These are phyloP conservation scores for Xylaria multiplex DNA, from an alignment of 2,329 filamentous ascomycete genomes.

Conservation along the genomic window DNA sequence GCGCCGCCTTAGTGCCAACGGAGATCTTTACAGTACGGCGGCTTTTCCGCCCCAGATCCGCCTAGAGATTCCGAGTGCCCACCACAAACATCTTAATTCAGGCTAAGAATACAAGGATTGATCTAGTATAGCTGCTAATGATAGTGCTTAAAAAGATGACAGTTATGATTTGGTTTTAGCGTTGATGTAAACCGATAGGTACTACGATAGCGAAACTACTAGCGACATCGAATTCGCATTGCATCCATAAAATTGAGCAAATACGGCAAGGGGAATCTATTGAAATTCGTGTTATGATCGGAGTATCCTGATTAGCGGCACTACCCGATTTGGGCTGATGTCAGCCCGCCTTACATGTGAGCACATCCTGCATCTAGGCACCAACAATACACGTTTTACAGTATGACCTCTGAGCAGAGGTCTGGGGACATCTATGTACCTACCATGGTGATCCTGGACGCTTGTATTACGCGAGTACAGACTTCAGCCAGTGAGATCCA, in stretches of 20 bases:
- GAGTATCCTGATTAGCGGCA: not conserved
- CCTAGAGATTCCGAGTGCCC: too few species aligned
- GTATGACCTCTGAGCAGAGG: not conserved
- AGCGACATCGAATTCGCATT: too few species aligned
- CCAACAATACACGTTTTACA: slow-evolving; percentile 9
- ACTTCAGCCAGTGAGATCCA: not conserved
- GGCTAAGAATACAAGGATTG: too few species aligned
- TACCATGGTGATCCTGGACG: not conserved
- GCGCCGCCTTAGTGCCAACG: too few species aligned
- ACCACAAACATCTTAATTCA: too few species aligned
- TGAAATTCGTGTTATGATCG: not conserved
- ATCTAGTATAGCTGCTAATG: too few species aligned
- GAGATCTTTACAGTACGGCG: too few species aligned
- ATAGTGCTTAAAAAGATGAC: too few species aligned
- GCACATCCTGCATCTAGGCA: slow-evolving; percentile 13
- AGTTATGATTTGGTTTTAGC: too few species aligned
- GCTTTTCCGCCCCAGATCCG: too few species aligned
- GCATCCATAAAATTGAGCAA: not conserved
- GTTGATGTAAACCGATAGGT: too few species aligned
- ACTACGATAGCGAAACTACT: too few species aligned
- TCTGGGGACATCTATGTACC: not conserved
- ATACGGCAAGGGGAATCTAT: not conserved
- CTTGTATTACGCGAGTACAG: not conserved
- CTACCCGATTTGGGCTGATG: slow-evolving; percentile 6
- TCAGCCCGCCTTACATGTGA: slow-evolving; percentile 6